These are phyloP conservation scores for Monosporascus sp. DNA, from an alignment of 2,329 filamentous ascomycete genomes.

Conservation along the genomic window DNA sequence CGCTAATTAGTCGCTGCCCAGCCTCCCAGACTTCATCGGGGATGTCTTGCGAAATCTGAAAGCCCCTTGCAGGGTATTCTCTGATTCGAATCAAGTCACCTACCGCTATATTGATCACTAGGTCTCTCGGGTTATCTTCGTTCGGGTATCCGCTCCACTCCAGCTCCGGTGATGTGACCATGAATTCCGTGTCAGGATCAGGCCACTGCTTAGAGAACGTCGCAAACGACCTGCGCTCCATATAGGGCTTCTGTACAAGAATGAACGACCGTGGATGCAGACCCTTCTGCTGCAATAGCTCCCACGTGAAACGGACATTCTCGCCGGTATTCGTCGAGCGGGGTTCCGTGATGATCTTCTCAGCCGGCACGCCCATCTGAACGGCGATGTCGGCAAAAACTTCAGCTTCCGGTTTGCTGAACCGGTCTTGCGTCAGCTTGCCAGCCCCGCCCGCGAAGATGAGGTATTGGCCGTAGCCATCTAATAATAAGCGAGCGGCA, in stretches of 20 bases:
- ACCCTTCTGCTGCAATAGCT: constrained; percentile 23
- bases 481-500: constrained; percentile 37
- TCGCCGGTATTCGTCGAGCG: constrained; percentile 40
- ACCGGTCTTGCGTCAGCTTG: constrained; percentile 33
- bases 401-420: constrained; percentile 35
- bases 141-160: constrained; percentile 36
- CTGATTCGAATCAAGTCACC: constrained; percentile 38
- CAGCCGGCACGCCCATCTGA: constrained; percentile 32
- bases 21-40: constrained; percentile 37
- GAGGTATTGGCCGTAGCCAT: constrained; percentile 31
- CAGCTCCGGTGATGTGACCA: constrained; percentile 35
- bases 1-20: constrained; percentile 32
- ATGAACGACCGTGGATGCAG: constrained; percentile 28
- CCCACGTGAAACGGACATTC: constrained; percentile 39
- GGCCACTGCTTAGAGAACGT: constrained; percentile 44
- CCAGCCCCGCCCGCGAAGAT: constrained; percentile 40
- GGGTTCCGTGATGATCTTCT: constrained; percentile 34
- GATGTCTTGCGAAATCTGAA: constrained; percentile 38
- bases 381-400: constrained; percentile 36
- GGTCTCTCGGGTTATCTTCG: constrained; percentile 32
- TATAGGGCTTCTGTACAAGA: constrained; percentile 44
- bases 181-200: constrained; percentile 25
- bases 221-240: constrained; percentile 40
- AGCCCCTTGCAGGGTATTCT: constrained; percentile 37
- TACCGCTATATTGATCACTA: constrained; percentile 39